Conservation (phyloP, 2,329 filamentous ascomycete species). For the Cytospora paraplurivora region DNA sequence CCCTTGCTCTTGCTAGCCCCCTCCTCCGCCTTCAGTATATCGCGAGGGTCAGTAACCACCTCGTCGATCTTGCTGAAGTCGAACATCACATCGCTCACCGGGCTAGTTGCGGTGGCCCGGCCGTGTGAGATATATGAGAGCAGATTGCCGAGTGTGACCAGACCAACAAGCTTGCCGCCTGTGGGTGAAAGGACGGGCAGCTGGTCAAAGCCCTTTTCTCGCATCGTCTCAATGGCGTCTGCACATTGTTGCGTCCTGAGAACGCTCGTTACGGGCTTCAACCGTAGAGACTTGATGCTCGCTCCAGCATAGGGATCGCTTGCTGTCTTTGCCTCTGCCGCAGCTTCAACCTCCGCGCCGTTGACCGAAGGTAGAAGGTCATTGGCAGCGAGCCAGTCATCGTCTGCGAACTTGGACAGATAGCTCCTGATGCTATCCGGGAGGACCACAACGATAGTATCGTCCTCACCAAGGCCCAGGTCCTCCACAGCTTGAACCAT, state of each 20-base stretch:
- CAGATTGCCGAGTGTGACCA: constrained; percentile 93
- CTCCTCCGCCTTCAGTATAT: constrained; percentile 51
- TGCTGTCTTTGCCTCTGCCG: constrained; percentile 43
- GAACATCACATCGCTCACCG: constrained; percentile 92
- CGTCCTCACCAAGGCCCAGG: constrained; percentile 74
- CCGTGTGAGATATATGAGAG: constrained; percentile 87
- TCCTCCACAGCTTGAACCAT: constrained; percentile 77
- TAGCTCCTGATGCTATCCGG: constrained; percentile 98
- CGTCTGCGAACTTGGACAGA: constrained; percentile 96
- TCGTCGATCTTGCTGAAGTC: constrained; percentile 87
- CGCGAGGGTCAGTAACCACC: constrained; percentile 83
- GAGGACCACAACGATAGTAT: constrained; percentile 86
- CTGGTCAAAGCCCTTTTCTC: constrained; percentile 97
- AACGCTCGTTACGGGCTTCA: constrained; percentile 93
- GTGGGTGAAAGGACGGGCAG: constrained; percentile 80
- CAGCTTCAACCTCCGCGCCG: constrained; percentile 50
- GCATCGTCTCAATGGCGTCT: constrained; percentile 95
- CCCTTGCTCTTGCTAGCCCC: constrained; percentile 49
- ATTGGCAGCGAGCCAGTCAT: constrained; percentile 98
- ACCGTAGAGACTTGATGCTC: constrained; percentile 78
- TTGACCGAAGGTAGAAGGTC: constrained; percentile 71
- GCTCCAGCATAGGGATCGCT: constrained; percentile 74
- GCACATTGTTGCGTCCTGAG: constrained; percentile 70
- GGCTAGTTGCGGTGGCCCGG: constrained; percentile 71
- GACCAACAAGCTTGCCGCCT: constrained; percentile 76